A percentile compares a stretch with the other conserved stretches of the same genome.
Conservation (phyloP, 345 rosid species). For the Dipteronia dyeriana region DNA sequence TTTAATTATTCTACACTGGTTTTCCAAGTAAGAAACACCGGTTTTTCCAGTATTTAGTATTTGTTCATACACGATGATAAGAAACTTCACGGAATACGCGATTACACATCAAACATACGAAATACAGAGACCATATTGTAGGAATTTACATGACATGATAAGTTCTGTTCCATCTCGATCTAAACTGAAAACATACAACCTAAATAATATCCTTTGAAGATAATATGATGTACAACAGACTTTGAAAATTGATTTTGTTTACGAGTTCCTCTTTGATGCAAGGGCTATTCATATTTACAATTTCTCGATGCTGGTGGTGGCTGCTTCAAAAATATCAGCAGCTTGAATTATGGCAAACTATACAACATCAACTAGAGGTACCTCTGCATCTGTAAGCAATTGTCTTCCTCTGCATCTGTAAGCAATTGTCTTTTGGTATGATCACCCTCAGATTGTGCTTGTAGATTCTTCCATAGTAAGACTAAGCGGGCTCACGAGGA, state of each 20-base stretch:
- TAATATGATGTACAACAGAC: slow-evolving; percentile 14
- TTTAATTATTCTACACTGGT: too few relatives aligned
- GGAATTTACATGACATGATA: slow-evolving; percentile 26
- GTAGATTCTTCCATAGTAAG: neutral
- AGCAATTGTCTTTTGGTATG: slow-evolving; percentile 6
- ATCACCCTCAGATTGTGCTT: neutral
- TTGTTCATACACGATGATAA: neutral
- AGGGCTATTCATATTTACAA: slow-evolving; percentile 32
- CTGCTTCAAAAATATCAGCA: slow-evolving; percentile 49
- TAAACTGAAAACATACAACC: slow-evolving; percentile 15
- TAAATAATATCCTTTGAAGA: slow-evolving; percentile 1
- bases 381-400: slow-evolving; percentile 22
- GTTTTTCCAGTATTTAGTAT: neutral
- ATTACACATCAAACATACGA: slow-evolving; percentile 6
- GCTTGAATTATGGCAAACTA: slow-evolving; percentile 28
- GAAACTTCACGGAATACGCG: neutral
- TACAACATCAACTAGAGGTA: slow-evolving; percentile 21
- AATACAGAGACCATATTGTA: neutral
- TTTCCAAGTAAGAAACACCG: too few relatives aligned
- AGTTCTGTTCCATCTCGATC: slow-evolving; percentile 6
- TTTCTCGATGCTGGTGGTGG: slow-evolving; percentile 28
- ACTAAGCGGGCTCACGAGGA: slow-evolving; percentile 54
- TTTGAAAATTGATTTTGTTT: slow-evolving; percentile 20
- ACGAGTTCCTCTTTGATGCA: slow-evolving; percentile 18
- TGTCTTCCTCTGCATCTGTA: slow-evolving; percentile 22